Conservation (phyloP, 208 protist genomes). For the Chromosphaera perkinsii region DNA sequence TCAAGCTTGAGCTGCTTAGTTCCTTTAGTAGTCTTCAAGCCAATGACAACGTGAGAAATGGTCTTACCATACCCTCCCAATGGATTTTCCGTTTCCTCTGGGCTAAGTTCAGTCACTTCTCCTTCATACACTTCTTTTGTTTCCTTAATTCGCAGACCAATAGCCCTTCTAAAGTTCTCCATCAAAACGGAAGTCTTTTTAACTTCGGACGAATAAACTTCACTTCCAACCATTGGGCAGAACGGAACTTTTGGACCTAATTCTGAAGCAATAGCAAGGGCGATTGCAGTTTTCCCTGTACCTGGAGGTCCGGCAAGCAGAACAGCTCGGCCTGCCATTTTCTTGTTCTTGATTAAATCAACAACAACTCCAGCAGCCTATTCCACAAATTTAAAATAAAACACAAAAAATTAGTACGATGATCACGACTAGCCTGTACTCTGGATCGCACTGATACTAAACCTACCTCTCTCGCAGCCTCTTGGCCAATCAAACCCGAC, state of each 20-base stretch:
- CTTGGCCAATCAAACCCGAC: slow-evolving; percentile 96
- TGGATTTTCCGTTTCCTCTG: slow-evolving; percentile 95
- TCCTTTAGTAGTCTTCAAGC: slow-evolving; percentile 91
- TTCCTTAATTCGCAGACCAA: slow-evolving; percentile 99
- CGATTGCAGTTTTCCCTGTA: slow-evolving; percentile 94
- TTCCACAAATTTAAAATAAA: background rate
- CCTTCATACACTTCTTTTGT: slow-evolving; percentile 99
- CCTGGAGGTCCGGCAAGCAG: slow-evolving; percentile 97
- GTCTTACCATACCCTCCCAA: slow-evolving; percentile 82
- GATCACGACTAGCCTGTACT: slow-evolving; percentile 10
- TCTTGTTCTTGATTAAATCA: slow-evolving; percentile 96
- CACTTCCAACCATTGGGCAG: slow-evolving; percentile 93
- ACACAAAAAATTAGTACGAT: slow-evolving; percentile 22
- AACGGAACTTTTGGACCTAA: slow-evolving; percentile 99
- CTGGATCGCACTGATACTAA: too few species aligned
- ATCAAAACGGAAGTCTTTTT: slow-evolving; percentile 98
- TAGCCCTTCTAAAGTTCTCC: slow-evolving; percentile 98
- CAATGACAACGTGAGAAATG: slow-evolving; percentile 86
- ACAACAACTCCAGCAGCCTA: slow-evolving; percentile 91
- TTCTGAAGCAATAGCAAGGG: slow-evolving; percentile 94
- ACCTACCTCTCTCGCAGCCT: slow-evolving; percentile 85
- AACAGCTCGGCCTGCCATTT: slow-evolving; percentile 98
- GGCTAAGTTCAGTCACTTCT: slow-evolving; percentile 95
- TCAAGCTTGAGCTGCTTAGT: slow-evolving; percentile 97
- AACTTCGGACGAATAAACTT: slow-evolving; percentile 97